Base-by-base conservation (phyloP, 768 basidiomycete species). In the Hypsizygus marmoreus region DNA sequence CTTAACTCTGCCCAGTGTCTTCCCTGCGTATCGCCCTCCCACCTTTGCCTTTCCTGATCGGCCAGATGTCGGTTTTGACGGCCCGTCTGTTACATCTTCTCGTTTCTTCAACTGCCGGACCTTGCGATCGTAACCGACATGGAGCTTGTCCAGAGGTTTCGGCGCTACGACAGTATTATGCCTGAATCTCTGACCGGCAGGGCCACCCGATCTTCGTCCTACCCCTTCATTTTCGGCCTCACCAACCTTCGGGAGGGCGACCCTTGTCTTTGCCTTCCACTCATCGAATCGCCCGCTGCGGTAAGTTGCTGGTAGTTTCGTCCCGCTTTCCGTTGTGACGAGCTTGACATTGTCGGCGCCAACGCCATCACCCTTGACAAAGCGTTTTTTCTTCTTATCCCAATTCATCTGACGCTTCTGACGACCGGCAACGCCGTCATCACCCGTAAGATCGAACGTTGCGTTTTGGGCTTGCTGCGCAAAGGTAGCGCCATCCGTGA, bases 351-450 rank as follows among this genome's bases (percentile, higher is more conserved):
- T 97, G 64, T 97, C 93, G 6, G 93, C 81, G 14, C 93, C 95
- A 33, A 69, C 75, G 9, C 91, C 90, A 44, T 84, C 87, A 4
- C 92, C 91, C 56, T 88, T 82, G 31, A 95, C 74, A 53, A 97
- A 97, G 59, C 88, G 91, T 65, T 97, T 97, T 70, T 91, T 95
- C 71, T 94, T 95, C 60, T 91, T 90, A 68, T 97, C 94, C 97
- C 97, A 99, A 22, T 76, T 85, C 59, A 91, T 61, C 43, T 84
- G 86, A 29, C 79, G 77, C 45, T 77, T 82, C 40, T 80, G 77
- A 25, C 80, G 76, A 16, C 76, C 71, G 8, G 77, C 74, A 9
- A 75, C 64, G 6, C 77, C 84, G 35, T 92, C 88, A 56, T 97
- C 91, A 11, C 82, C 84, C 2, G 81, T 72, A 20, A 98, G 76